A percentile compares a stretch with the other conserved stretches of the same genome.
Conservation (phyloP, 305 asterid species). For the Fraxinus sp. region DNA sequence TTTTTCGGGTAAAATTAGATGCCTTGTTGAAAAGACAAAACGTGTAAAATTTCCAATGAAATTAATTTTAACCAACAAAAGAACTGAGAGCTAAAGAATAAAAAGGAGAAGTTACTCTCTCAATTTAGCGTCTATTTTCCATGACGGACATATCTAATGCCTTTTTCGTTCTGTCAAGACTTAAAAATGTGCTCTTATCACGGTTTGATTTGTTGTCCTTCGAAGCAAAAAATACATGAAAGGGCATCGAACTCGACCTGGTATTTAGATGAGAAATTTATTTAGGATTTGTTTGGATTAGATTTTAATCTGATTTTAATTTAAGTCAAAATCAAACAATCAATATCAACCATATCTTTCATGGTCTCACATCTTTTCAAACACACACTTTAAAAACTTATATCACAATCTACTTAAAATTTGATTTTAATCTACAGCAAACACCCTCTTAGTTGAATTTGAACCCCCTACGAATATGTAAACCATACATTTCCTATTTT, state of each 20-base stretch:
- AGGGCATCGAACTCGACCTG: not conserved
- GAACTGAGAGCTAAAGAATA: not conserved
- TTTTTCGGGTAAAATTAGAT: not conserved
- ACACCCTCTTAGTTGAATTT: not conserved
- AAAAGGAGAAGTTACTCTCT: not conserved
- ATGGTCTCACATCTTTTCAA: no score
- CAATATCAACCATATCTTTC: no score
- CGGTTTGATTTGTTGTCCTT: not conserved
- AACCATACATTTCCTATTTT: not conserved
- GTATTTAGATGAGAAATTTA: not conserved
- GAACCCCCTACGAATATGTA: not conserved
- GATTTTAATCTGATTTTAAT: no score
- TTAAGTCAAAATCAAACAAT: no score
- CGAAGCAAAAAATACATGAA: not conserved
- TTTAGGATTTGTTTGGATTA: not conserved
- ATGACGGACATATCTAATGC: not conserved
- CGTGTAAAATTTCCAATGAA: not conserved
- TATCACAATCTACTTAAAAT: no score
- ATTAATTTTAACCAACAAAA: not conserved
- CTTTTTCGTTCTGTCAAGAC: not conserved
- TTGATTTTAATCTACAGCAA: no score
- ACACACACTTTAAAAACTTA: no score
- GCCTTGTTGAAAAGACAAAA: not conserved
- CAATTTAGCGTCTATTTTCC: not conserved
- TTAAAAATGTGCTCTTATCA: not conserved